Percentiles rank a stretch among this genome's conserved stretches.
These are phyloP conservation scores for Plasmodium gonderi DNA, from an alignment of 169 alveolate species.

Conservation along the genomic window DNA sequence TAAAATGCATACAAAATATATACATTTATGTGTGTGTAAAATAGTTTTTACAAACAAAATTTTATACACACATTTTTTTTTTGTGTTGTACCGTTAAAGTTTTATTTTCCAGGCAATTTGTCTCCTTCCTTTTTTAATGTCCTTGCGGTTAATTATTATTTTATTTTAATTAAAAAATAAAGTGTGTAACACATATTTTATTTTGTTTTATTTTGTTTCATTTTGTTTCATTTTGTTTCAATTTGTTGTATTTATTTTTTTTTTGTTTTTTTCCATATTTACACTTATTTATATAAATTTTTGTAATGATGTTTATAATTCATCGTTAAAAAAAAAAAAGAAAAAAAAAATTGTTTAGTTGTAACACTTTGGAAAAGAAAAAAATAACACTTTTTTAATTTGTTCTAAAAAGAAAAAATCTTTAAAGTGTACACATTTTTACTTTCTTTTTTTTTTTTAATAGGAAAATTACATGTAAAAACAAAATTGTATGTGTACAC, in stretches of 20 bases:
- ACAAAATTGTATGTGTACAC: background rate
- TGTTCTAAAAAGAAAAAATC: background rate
- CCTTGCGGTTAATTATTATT: background rate
- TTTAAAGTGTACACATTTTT: background rate
- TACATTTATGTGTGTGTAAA: background rate
- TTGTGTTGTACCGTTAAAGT: conserved; percentile 12
- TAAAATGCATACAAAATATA: conserved; percentile 8
- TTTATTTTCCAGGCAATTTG: conserved; percentile 7
- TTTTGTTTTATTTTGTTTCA: background rate
- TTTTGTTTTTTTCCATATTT: background rate
- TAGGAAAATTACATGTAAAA: background rate
- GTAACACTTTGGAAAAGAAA: background rate
- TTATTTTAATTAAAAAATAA: background rate
- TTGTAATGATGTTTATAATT: background rate
- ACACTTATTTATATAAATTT: background rate
- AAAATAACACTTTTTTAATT: background rate
- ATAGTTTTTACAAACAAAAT: background rate
- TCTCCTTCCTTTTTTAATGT: conserved; percentile 5
- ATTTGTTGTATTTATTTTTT: background rate
- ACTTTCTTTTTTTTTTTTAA: background rate
- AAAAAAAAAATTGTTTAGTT: background rate
- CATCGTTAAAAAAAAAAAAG: background rate
- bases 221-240: background rate
- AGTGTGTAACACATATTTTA: background rate
- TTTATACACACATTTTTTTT: background rate